Conservation (phyloP, 2,329 filamentous ascomycete species). For the Corinectria fuckeliana region DNA sequence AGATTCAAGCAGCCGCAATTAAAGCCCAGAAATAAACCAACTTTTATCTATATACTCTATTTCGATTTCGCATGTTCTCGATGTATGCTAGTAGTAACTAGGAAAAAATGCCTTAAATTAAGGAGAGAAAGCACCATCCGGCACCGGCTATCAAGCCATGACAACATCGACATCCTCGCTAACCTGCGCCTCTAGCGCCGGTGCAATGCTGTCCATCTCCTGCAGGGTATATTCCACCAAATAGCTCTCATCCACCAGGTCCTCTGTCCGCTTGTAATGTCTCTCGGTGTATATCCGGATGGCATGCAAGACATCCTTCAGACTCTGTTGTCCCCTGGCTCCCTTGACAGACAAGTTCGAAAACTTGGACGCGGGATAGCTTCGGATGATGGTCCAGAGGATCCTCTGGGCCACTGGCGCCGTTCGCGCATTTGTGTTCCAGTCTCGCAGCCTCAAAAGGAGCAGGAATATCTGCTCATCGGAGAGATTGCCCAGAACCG, state of each 20-base stretch:
- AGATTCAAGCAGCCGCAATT: not conserved
- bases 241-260: constrained; percentile 92
- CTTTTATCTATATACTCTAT: constrained; percentile 14
- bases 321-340: constrained; percentile 64
- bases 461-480: constrained; percentile 87
- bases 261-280: constrained; percentile 89
- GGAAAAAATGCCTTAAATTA: constrained; percentile 7
- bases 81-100: not conserved
- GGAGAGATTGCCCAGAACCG: constrained; percentile 78
- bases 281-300: constrained; percentile 89
- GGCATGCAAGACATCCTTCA: constrained; percentile 87
- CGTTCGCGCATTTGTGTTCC: constrained; percentile 95
- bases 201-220: constrained; percentile 83
- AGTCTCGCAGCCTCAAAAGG: constrained; percentile 84
- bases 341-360: constrained; percentile 71
- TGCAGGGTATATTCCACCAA: constrained; percentile 90
- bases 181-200: constrained; percentile 46
- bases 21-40: not conserved
- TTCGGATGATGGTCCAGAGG: constrained; percentile 77
- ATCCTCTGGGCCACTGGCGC: constrained; percentile 86
- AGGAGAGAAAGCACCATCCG: constrained; percentile 13
- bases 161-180: constrained; percentile 51
- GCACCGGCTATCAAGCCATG: constrained; percentile 45
- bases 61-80: not conserved
- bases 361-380: constrained; percentile 80